Conservation (phyloP, 2,329 filamentous ascomycete species). For the Diplodia mutila region DNA sequence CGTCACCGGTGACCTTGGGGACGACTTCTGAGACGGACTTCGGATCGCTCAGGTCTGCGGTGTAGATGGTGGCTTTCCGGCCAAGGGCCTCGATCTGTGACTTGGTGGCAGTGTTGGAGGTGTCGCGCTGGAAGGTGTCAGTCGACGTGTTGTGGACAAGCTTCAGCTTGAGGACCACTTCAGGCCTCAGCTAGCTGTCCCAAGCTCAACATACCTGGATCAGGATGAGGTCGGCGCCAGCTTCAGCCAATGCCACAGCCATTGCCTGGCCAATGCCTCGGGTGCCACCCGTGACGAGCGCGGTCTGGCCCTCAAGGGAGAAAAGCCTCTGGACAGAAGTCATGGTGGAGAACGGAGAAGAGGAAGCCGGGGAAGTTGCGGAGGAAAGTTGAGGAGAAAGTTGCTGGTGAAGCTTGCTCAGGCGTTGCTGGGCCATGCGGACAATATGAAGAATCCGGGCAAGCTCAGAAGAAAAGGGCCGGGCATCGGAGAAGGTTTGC, state of each 20-base stretch:
- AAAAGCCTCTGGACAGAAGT: constrained; percentile 49
- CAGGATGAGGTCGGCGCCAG: constrained; percentile 55
- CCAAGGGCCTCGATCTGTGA: constrained; percentile 66
- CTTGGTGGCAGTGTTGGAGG: constrained; percentile 61
- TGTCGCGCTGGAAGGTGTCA: constrained; percentile 55
- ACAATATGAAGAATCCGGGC: constrained; percentile 7
- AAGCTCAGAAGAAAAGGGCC: constrained; percentile 1
- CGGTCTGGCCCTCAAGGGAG: constrained; percentile 54
- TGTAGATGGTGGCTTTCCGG: constrained; percentile 69
- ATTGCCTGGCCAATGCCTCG: constrained; percentile 56
- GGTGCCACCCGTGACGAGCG: constrained; percentile 55
- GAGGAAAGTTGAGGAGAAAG: constrained; percentile 5
- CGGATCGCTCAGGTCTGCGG: constrained; percentile 68
- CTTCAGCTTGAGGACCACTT: background rate
- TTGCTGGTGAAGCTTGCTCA: constrained; percentile 2
- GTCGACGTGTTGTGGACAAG: background rate
- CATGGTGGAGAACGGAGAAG: constrained; percentile 33
- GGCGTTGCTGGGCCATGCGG: constrained; percentile 18
- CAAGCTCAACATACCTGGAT: constrained; percentile 46
- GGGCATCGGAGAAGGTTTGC: constrained; percentile 15
- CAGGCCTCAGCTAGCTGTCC: background rate
- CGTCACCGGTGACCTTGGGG: constrained; percentile 64
- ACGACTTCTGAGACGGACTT: constrained; percentile 64
- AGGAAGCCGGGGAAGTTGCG: constrained; percentile 32
- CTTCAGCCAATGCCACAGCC: constrained; percentile 55